A percentile compares a stretch with the other conserved stretches of the same genome.
Conservation (phyloP, 192 early-diverging fungal species). For the Coemansia asiatica region DNA sequence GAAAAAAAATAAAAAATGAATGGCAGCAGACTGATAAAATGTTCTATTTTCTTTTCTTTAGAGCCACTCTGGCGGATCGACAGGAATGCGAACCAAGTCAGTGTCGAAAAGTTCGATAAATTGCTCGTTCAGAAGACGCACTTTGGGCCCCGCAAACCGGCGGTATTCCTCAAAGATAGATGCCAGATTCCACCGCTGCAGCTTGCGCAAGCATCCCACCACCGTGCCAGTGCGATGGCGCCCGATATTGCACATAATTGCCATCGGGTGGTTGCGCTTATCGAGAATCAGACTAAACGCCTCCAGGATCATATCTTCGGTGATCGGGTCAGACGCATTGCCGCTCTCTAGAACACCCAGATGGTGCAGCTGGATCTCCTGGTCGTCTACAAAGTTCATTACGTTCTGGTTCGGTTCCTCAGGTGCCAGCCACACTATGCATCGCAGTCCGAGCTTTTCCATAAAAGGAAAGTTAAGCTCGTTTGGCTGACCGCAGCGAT, state of each 20-base stretch:
- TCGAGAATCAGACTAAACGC: slow-evolving; percentile 85
- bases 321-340: slow-evolving; percentile 97
- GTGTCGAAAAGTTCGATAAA: slow-evolving; percentile 96
- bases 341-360: slow-evolving; percentile 79
- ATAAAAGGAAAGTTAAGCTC: slow-evolving; percentile 99
- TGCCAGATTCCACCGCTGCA: slow-evolving; percentile 98
- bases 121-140: slow-evolving; percentile 94
- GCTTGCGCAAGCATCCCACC: slow-evolving; percentile 94
- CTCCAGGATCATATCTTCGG: slow-evolving; percentile 93
- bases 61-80: slow-evolving; percentile 73
- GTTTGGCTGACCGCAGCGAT: slow-evolving; percentile 96
- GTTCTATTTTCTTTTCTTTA: slow-evolving; percentile 25
- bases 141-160: slow-evolving; percentile 93
- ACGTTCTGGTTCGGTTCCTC: slow-evolving; percentile 96
- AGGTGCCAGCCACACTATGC: slow-evolving; percentile 93
- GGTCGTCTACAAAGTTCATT: slow-evolving; percentile 97
- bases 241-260: slow-evolving; percentile 98
- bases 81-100: slow-evolving; percentile 84
- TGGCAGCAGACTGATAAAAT: neutral
- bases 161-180: slow-evolving; percentile 99
- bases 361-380: slow-evolving; percentile 92
- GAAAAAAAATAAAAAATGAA: neutral
- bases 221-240: slow-evolving; percentile 98
- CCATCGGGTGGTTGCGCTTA: slow-evolving; percentile 89
- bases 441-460: slow-evolving; percentile 91